phyloP scores from a whole-genome alignment of 1,139 yeast species.

The Yamadazyma oceani region DNA sequence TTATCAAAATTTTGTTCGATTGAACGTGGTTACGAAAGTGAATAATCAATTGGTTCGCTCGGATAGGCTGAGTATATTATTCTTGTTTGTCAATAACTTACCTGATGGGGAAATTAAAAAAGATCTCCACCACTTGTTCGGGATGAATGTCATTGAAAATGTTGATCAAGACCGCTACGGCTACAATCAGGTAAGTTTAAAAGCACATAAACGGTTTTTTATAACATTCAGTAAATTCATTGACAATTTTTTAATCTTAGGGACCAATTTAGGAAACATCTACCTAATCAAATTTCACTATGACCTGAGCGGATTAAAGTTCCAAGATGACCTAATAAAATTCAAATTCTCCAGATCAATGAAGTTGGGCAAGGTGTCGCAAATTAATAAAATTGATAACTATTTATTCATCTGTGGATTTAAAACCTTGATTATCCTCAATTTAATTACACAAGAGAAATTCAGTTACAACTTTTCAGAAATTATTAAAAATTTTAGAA shows the following conservation, averaged over 20 bases:
- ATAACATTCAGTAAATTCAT: conserved; percentile 16
- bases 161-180: conserved; percentile 6
- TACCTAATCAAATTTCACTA: conserved; percentile 12
- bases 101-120: conserved; percentile 19
- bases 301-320: conserved; percentile 7
- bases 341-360: conserved; percentile 15
- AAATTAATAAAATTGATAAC: conserved; percentile 12
- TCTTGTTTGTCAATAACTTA: conserved; percentile 12
- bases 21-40: conserved; percentile 8
- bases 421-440: conserved; percentile 14
- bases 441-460: conserved; percentile 12
- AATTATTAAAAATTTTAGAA: conserved; percentile 15
- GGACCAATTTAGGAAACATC: conserved; percentile 17
- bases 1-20: conserved; percentile 16
- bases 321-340: conserved; percentile 16
- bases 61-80: conserved; percentile 11
- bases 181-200: conserved; percentile 9
- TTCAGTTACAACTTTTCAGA: conserved; percentile 11
- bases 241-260: conserved; percentile 15
- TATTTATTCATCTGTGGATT: conserved; percentile 16
- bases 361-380: conserved; percentile 15
- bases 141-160: conserved; percentile 16
- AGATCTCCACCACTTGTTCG: conserved; percentile 17
- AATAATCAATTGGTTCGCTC: conserved; percentile 8
- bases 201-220: conserved; percentile 13